Evolutionary conservation across 179 eudicot genomes (phyloP), one percentile per base, ranked within the genome.

Genomic region (Amaranthus tricolor): DNA sequence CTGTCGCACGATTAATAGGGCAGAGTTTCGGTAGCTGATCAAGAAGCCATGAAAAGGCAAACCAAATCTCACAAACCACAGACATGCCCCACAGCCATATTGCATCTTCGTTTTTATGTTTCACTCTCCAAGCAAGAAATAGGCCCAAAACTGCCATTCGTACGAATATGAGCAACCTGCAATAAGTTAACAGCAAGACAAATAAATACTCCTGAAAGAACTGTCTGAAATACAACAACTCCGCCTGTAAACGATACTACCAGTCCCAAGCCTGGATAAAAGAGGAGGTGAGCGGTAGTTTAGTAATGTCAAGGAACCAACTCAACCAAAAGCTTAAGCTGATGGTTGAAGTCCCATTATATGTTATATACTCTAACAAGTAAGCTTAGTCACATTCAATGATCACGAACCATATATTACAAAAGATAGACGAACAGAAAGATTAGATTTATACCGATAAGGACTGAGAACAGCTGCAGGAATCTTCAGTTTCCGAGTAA

Each of bases 51-150:
- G 98, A 93, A 79, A 93, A 91, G 45, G 96, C 93, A 83, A 93
- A 93, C 98, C 98, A 93, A 70, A 93, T 69, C 81, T 93, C 98
- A 71, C 98, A 93, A 65, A 93, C 92, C 50, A 93, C 87, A 17
- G 98, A 91, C 96, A 93, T 91, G 20, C 92, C 94, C 98, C 98
- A 93, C 44, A 93, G 79, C 98, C 98, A 93, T 71, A 89, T 72
- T 44, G 98, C 98, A 68, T 93, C 96, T 58, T 83, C 88, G 82
- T 93, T 93, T 70, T 87, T 87, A 74, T 93, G 90, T 55, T 67
- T 77, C 76, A 93, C 77, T 74, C 97, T 81, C 98, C 98, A 93
- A 58, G 84, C 78, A 73, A 93, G 84, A 84, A 93, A 93, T 45
- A 93, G 74, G 44, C 86, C 91, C 45, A 93, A 89, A 77, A 85